Percentiles rank a stretch among this genome's conserved stretches.
Evolutionary conservation across 306 rosid genomes (phyloP).

Genomic region (Begonia loranthoides): DNA sequence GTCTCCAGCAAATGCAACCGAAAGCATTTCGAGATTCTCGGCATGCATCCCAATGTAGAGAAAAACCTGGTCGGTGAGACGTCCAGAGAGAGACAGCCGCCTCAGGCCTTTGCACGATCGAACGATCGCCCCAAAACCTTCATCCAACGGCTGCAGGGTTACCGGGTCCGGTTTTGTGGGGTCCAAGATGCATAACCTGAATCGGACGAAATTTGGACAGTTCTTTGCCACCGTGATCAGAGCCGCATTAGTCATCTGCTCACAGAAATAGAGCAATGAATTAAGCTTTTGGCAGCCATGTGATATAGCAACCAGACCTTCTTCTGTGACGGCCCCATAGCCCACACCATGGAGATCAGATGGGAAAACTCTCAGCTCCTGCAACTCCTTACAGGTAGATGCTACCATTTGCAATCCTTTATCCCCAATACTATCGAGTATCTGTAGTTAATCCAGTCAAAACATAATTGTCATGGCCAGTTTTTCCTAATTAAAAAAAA

Average conservation of each 20-base stretch:
- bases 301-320: conserved; percentile 76
- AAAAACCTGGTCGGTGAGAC: conserved; percentile 64
- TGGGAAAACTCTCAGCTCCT: conserved; percentile 86
- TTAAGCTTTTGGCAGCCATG: conserved; percentile 76
- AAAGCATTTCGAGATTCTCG: conserved; percentile 82
- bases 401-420: conserved; percentile 70
- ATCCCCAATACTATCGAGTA: conserved; percentile 82
- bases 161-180: conserved; percentile 59
- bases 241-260: conserved; percentile 97
- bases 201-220: conserved; percentile 79
- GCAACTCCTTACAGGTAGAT: conserved; percentile 56
- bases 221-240: conserved; percentile 77
- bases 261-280: conserved; percentile 75
- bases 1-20: conserved; percentile 83
- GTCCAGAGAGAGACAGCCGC: conserved; percentile 71
- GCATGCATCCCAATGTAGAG: conserved; percentile 86
- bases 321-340: conserved; percentile 63
- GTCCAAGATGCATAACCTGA: conserved; percentile 67
- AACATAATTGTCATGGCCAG: not conserved
- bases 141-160: conserved; percentile 68
- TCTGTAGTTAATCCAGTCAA: conserved; percentile 23
- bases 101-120: conserved; percentile 65
- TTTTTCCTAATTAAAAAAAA: not conserved
- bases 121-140: conserved; percentile 93
- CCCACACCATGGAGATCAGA: conserved; percentile 41